Evolutionary conservation across 2,329 filamentous ascomycete genomes (phyloP).

Genomic region (Talaromyces sp.): DNA sequence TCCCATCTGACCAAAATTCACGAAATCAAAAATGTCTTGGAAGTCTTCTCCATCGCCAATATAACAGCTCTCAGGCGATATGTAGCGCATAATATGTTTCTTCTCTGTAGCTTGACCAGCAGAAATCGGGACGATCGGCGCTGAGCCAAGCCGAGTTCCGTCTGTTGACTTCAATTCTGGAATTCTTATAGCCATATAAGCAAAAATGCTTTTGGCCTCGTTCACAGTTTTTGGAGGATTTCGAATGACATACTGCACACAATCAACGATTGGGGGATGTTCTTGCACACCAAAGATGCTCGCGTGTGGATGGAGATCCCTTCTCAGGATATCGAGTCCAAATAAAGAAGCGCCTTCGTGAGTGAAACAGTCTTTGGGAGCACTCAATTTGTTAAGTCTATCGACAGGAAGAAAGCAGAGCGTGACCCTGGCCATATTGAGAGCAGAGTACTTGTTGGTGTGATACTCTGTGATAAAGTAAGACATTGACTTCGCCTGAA

Average conservation of each 20-base stretch:
- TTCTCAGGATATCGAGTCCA: slow-evolving; percentile 71
- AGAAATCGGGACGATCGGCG: slow-evolving; percentile 66
- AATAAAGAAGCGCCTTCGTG: slow-evolving; percentile 72
- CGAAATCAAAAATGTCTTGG: slow-evolving; percentile 91
- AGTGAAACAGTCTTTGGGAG: slow-evolving; percentile 73
- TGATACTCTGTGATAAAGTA: slow-evolving; percentile 82
- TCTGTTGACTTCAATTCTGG: slow-evolving; percentile 63
- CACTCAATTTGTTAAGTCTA: slow-evolving; percentile 58
- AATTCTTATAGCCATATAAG: slow-evolving; percentile 74
- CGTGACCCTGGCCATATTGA: slow-evolving; percentile 51
- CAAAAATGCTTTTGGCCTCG: slow-evolving; percentile 68
- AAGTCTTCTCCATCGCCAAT: slow-evolving; percentile 69
- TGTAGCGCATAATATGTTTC: slow-evolving; percentile 43
- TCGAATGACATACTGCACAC: slow-evolving; percentile 66
- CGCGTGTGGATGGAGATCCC: slow-evolving; percentile 73
- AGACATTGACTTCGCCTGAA: slow-evolving; percentile 65
- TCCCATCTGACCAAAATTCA: slow-evolving; percentile 82
- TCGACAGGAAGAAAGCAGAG: slow-evolving; percentile 69
- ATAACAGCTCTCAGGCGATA: slow-evolving; percentile 71
- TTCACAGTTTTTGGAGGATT: slow-evolving; percentile 63
- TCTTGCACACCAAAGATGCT: slow-evolving; percentile 78
- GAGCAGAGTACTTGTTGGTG: slow-evolving; percentile 66
- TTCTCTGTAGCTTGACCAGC: slow-evolving; percentile 35
- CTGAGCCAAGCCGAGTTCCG: slow-evolving; percentile 56
- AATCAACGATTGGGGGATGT: slow-evolving; percentile 73